These are phyloP conservation scores for Paecilomyces niveus DNA, from an alignment of 2,329 filamentous ascomycete species.

Conservation along the genomic window DNA sequence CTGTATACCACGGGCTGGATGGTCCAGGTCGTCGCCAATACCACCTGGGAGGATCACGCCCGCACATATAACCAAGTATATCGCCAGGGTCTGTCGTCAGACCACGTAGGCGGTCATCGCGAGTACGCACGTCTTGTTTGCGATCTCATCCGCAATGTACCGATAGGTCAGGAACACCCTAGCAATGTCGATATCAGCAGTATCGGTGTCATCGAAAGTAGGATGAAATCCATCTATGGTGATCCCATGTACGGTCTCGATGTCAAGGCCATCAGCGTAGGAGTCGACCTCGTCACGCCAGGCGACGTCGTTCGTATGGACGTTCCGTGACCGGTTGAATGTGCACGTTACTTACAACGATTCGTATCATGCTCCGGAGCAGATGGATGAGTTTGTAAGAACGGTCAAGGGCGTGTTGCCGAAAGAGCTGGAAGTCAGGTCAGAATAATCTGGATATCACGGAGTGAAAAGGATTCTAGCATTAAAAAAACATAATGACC, in stretches of 20 bases:
- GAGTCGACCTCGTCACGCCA: constrained; percentile 25
- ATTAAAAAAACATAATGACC: no score
- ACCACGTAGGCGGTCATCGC: constrained; percentile 17
- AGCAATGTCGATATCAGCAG: constrained; percentile 21
- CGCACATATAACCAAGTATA: constrained; percentile 15
- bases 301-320: constrained; percentile 21
- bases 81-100: constrained; percentile 9
- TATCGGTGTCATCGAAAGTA: constrained; percentile 9
- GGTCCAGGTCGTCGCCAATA: constrained; percentile 4
- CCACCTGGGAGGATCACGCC: constrained; percentile 9
- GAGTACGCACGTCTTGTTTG: constrained; percentile 19
- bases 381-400: constrained; percentile 15
- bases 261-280: constrained; percentile 19
- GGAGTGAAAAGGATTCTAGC: no score
- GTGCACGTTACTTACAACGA: constrained; percentile 26
- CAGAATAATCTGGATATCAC: no score
- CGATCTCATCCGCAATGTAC: constrained; percentile 12
- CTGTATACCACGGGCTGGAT: constrained; percentile 12
- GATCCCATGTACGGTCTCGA: constrained; percentile 11
- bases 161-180: constrained; percentile 13
- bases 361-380: constrained; percentile 18
- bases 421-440: constrained; percentile 5
- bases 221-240: constrained; percentile 16
- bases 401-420: constrained; percentile 1
- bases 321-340: constrained; percentile 24